Evolutionary conservation across 2,329 filamentous ascomycete genomes (phyloP).

Genomic region (Fusarium equiseti): DNA sequence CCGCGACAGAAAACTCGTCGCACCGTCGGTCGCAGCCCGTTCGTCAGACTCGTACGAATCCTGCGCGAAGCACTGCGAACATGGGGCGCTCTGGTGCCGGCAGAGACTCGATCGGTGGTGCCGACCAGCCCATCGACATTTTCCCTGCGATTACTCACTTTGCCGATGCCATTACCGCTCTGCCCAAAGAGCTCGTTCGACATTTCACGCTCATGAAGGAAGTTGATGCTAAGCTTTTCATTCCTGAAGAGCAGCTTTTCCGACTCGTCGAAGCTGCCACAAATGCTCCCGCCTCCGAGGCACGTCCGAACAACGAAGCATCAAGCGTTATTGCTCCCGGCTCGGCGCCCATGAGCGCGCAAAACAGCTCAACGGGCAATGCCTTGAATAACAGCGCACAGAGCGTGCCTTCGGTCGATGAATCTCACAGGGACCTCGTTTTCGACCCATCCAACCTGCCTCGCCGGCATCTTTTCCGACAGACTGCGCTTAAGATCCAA

Average conservation of each 20-base stretch:
- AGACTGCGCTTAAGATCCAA: slow-evolving; percentile 81
- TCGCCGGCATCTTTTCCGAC: slow-evolving; percentile 80
- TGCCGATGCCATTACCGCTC: slow-evolving; percentile 89
- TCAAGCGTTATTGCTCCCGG: slow-evolving; percentile 57
- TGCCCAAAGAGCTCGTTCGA: slow-evolving; percentile 93
- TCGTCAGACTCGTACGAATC: slow-evolving; percentile 74
- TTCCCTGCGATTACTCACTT: slow-evolving; percentile 80
- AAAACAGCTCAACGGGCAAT: slow-evolving; percentile 61
- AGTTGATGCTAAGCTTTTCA: slow-evolving; percentile 96
- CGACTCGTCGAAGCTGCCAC: slow-evolving; percentile 77
- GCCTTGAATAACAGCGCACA: slow-evolving; percentile 53
- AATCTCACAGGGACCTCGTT: slow-evolving; percentile 58
- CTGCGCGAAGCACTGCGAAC: slow-evolving; percentile 66
- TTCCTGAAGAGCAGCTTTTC: slow-evolving; percentile 84
- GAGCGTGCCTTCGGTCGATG: slow-evolving; percentile 57
- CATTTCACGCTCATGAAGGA: slow-evolving; percentile 97
- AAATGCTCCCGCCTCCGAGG: slow-evolving; percentile 62
- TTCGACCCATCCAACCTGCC: slow-evolving; percentile 71
- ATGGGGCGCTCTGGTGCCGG: slow-evolving; percentile 57
- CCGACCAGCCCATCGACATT: slow-evolving; percentile 73
- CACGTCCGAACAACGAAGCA: slow-evolving; percentile 59
- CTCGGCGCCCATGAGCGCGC: slow-evolving; percentile 63
- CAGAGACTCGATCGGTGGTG: slow-evolving; percentile 61
- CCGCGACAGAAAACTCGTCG: slow-evolving; percentile 58
- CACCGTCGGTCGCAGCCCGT: slow-evolving; percentile 72